phyloP scores from a whole-genome alignment of 495 filamentous ascomycete genomes.

The Cercophora newfieldiana region DNA sequence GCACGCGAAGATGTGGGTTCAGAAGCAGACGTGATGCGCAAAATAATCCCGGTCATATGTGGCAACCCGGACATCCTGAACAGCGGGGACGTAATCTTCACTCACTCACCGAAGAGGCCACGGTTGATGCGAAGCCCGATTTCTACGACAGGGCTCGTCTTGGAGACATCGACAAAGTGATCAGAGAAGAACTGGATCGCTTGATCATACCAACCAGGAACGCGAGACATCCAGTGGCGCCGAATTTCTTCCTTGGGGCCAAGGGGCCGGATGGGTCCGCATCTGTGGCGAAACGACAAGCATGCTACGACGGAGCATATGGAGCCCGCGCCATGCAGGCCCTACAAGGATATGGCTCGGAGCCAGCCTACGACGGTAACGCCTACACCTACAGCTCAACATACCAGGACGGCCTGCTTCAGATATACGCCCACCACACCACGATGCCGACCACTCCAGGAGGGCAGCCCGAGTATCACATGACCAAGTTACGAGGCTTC shows the following conservation, averaged over 20 bases:
- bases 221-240: slow-evolving; percentile 34
- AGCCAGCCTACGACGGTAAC: slow-evolving; percentile 43
- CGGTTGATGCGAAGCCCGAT: slow-evolving; percentile 32
- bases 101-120: slow-evolving; percentile 9
- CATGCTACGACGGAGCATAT: slow-evolving; percentile 44
- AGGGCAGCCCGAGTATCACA: slow-evolving; percentile 41
- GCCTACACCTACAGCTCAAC: slow-evolving; percentile 36
- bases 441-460: slow-evolving; percentile 27
- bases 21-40: slow-evolving; percentile 6
- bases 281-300: slow-evolving; percentile 41
- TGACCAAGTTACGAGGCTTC: too few relatives aligned
- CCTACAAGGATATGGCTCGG: slow-evolving; percentile 44
- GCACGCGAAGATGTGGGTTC: not conserved
- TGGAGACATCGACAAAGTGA: slow-evolving; percentile 11
- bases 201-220: slow-evolving; percentile 42
- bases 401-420: slow-evolving; percentile 35
- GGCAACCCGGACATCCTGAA: slow-evolving; percentile 18
- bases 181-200: slow-evolving; percentile 11
- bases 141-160: slow-evolving; percentile 38
- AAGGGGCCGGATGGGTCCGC: slow-evolving; percentile 38
- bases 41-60: slow-evolving; percentile 17
- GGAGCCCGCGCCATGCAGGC: slow-evolving; percentile 48
- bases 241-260: slow-evolving; percentile 45
- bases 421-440: slow-evolving; percentile 42
- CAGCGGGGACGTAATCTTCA: slow-evolving; percentile 9